These are phyloP conservation scores for Ophiostoma sp. DNA, from an alignment of 2,329 filamentous ascomycete species.

Conservation along the genomic window DNA sequence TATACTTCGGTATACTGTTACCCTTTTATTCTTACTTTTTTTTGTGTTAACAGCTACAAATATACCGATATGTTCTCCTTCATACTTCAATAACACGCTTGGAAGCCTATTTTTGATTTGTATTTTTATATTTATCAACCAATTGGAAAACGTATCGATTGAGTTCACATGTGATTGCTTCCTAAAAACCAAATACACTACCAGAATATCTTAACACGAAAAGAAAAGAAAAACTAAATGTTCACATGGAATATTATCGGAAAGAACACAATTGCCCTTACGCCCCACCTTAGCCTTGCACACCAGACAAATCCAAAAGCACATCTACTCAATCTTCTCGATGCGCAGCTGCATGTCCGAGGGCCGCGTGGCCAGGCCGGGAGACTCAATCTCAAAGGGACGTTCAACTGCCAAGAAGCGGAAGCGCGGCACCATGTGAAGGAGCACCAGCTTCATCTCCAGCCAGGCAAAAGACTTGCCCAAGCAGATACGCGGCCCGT, in stretches of 20 bases:
- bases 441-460: conserved; percentile 31
- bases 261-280: background rate
- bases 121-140: no score
- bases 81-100: background rate
- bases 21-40: background rate
- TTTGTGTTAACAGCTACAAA: background rate
- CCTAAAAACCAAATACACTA: no score
- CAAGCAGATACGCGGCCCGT: conserved; percentile 31
- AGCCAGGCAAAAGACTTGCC: conserved; percentile 30
- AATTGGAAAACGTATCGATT: no score
- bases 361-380: conserved; percentile 19
- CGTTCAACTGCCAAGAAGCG: conserved; percentile 19
- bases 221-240: no score
- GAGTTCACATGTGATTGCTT: no score
- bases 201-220: no score
- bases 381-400: conserved; percentile 22
- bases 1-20: background rate
- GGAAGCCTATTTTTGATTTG: background rate
- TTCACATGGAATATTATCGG: no score
- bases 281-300: background rate
- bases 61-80: background rate
- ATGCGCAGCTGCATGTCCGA: conserved; percentile 17
- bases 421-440: conserved; percentile 27
- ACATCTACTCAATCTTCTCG: conserved; percentile 14
- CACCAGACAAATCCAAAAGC: background rate